phyloP scores from a whole-genome alignment of 2,329 filamentous ascomycete genomes.

The Magnaporthiopsis rhizophila region DNA sequence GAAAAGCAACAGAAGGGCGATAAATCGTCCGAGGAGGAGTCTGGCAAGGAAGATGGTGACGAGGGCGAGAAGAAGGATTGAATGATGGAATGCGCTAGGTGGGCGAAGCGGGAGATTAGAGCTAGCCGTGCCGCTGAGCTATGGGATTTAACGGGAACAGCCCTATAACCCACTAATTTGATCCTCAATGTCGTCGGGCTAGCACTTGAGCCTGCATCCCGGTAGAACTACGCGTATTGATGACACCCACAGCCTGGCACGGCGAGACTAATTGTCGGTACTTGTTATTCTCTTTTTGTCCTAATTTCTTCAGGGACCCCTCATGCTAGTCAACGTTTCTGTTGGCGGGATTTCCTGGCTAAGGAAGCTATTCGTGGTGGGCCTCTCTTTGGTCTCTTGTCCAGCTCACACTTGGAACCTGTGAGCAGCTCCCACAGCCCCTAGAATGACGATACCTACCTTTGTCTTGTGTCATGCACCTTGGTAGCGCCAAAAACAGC shows the following conservation, averaged over 20 bases:
- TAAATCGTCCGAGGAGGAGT: constrained; percentile 11
- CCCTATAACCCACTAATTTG: background rate
- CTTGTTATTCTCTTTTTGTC: too few species aligned
- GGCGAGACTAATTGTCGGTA: too few species aligned
- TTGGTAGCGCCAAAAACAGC: background rate
- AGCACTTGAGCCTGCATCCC: too few species aligned
- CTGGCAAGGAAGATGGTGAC: constrained; percentile 11
- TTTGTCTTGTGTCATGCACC: background rate
- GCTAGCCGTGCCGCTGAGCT: too few species aligned
- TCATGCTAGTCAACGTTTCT: background rate
- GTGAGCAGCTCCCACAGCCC: too few species aligned
- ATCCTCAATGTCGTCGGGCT: too few species aligned
- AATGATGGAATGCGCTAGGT: background rate
- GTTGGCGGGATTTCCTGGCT: background rate
- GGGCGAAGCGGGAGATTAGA: too few species aligned
- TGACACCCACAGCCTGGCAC: too few species aligned
- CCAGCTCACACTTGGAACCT: too few species aligned
- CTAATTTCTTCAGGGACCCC: background rate
- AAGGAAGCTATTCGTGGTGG: background rate
- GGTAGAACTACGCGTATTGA: background rate
- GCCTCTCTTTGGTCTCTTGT: too few species aligned
- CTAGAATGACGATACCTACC: too few species aligned
- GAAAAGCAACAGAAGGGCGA: constrained; percentile 16
- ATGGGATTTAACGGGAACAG: background rate
- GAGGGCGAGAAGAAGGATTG: constrained; percentile 4